These are phyloP conservation scores for Anthostomella pinea DNA, from an alignment of 2,329 filamentous ascomycete genomes.

Conservation along the genomic window DNA sequence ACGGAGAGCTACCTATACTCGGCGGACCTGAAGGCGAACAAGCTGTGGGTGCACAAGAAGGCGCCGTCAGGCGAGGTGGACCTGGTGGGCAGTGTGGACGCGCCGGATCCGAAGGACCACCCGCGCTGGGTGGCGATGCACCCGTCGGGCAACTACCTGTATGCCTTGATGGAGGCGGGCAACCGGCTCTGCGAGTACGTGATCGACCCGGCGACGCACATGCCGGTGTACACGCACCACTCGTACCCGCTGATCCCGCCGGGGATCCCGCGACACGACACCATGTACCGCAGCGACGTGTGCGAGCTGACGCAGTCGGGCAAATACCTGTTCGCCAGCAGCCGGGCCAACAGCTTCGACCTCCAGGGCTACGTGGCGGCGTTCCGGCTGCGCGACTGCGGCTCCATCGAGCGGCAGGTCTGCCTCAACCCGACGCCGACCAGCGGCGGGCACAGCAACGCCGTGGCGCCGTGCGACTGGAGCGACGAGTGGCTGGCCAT, in stretches of 20 bases:
- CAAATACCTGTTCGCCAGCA: constrained; percentile 77
- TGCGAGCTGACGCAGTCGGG: constrained; percentile 67
- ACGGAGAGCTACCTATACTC: constrained; percentile 74
- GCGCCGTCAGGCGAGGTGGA: constrained; percentile 57
- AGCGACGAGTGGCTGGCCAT: constrained; percentile 87
- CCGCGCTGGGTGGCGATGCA: constrained; percentile 88
- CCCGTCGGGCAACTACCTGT: constrained; percentile 73
- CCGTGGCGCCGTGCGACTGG: constrained; percentile 80
- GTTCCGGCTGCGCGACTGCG: constrained; percentile 67
- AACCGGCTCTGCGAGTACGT: constrained; percentile 81
- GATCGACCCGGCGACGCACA: constrained; percentile 68
- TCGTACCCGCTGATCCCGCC: constrained; percentile 78
- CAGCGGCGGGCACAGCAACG: constrained; percentile 84
- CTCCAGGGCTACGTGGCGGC: constrained; percentile 81
- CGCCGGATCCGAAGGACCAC: constrained; percentile 70
- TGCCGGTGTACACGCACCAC: constrained; percentile 76
- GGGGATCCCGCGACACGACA: constrained; percentile 53
- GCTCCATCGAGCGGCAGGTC: constrained; percentile 73
- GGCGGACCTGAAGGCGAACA: constrained; percentile 73
- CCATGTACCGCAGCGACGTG: constrained; percentile 83
- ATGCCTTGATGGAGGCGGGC: constrained; percentile 86
- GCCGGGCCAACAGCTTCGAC: constrained; percentile 72
- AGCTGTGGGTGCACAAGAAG: constrained; percentile 82
- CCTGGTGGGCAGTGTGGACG: constrained; percentile 70
- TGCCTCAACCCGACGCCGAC: constrained; percentile 82